A percentile compares a stretch with the other conserved stretches of the same genome.
phyloP scores from a whole-genome alignment of 1,139 yeast genomes.

The Hyphopichia burtonii region DNA sequence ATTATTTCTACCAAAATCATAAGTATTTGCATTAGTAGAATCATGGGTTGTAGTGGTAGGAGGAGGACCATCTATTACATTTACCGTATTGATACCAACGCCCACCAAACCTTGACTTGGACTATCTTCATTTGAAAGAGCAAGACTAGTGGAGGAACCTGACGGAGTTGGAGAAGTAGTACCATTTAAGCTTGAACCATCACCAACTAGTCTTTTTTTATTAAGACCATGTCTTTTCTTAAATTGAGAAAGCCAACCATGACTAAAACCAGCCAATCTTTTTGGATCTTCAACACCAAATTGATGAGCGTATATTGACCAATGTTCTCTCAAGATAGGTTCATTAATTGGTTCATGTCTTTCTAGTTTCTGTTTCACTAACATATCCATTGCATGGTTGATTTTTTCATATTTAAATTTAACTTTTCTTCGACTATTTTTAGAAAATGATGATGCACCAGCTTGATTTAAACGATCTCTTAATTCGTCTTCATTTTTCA shows the following conservation, averaged over 20 bases:
- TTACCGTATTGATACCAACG: background rate
- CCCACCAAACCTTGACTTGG: background rate
- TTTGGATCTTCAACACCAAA: slow-evolving; percentile 63
- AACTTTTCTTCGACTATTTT: slow-evolving; percentile 46
- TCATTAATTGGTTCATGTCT: slow-evolving; percentile 51
- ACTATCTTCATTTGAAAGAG: background rate
- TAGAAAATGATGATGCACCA: slow-evolving; percentile 32
- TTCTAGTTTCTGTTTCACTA: slow-evolving; percentile 46
- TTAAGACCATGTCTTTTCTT: slow-evolving; percentile 57
- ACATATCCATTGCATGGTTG: slow-evolving; percentile 55
- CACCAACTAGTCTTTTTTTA: slow-evolving; percentile 33
- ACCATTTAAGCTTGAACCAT: background rate
- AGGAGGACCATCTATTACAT: background rate
- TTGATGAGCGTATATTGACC: slow-evolving; percentile 55
- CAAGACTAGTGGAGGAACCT: background rate
- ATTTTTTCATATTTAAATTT: slow-evolving; percentile 57
- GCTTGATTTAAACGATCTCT: slow-evolving; percentile 41
- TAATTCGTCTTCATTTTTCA: slow-evolving; percentile 51
- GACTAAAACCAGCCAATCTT: slow-evolving; percentile 51
- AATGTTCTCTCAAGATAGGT: slow-evolving; percentile 53
- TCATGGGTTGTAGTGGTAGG: background rate
- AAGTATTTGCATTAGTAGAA: slow-evolving; percentile 5
- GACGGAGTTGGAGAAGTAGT: slow-evolving; percentile 2
- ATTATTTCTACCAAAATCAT: slow-evolving; percentile 5
- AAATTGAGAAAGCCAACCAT: slow-evolving; percentile 62